Conservation (phyloP, 176 grass and related monocot species). For the Cenchrus purpureus region DNA sequence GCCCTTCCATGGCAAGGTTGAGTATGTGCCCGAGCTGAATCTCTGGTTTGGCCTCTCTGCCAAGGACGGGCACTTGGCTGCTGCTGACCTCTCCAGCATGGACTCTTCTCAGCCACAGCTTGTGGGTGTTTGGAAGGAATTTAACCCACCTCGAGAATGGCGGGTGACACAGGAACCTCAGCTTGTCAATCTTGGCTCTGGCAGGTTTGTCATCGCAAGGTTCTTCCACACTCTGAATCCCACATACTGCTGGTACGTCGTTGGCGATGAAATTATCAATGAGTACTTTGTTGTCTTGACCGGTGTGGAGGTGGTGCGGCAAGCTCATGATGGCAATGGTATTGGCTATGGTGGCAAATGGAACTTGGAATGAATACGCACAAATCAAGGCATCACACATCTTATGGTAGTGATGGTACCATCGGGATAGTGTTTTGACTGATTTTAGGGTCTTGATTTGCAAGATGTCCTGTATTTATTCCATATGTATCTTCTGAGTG, state of each 20-base stretch:
- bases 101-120: background rate
- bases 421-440: no score
- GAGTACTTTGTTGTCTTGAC: background rate
- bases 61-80: background rate
- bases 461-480: no score
- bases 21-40: background rate
- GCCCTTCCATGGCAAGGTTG: background rate
- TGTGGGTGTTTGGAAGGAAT: background rate
- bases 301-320: background rate
- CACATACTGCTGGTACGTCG: no score
- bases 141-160: background rate
- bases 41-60: slow-evolving; percentile 20
- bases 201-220: background rate
- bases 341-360: background rate
- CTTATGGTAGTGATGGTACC: background rate
- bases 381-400: background rate
- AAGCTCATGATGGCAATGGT: background rate
- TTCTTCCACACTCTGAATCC: background rate
- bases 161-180: background rate
- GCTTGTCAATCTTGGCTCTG: background rate
- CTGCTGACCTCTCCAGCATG: background rate
- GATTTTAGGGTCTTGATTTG: no score
- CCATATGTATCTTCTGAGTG: no score
- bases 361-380: background rate
- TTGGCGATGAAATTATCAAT: no score